Conservation (phyloP, 2,329 filamentous ascomycete species). For the Alternaria sp. region DNA sequence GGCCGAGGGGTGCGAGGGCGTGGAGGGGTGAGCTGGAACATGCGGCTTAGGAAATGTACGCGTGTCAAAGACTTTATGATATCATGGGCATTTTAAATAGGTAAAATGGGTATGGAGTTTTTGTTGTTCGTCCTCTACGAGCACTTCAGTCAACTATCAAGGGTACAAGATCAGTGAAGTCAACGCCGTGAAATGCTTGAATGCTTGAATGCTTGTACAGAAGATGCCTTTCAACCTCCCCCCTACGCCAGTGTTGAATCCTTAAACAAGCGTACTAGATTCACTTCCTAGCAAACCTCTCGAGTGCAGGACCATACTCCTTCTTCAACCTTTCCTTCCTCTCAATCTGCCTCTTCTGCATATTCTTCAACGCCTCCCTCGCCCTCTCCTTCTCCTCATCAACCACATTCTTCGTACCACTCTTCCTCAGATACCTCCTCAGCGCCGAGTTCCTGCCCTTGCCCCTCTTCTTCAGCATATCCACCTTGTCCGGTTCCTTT, state of each 20-base stretch:
- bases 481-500: conserved; percentile 66
- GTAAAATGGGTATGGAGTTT: conserved; percentile 30
- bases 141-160: not conserved
- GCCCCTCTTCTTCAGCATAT: conserved; percentile 75
- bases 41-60: conserved; percentile 1
- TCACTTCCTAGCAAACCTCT: conserved; percentile 78
- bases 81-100: conserved; percentile 32
- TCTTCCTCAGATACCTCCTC: conserved; percentile 89
- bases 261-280: conserved; percentile 7
- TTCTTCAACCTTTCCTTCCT: conserved; percentile 63
- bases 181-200: conserved; percentile 23
- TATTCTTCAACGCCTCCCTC: conserved; percentile 74
- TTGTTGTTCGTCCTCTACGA: not conserved
- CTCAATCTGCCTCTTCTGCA: conserved; percentile 50
- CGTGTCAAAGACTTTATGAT: conserved; percentile 19
- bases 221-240: not conserved
- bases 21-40: conserved; percentile 45
- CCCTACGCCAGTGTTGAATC: not conserved
- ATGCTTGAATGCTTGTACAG: not conserved
- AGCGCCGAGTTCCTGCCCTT: conserved; percentile 89
- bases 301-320: conserved; percentile 84
- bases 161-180: not conserved
- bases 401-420: conserved; percentile 90
- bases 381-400: conserved; percentile 91
- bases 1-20: conserved; percentile 70